Conservation (phyloP, 2,329 filamentous ascomycete species). For the Cytospora leucostoma region DNA sequence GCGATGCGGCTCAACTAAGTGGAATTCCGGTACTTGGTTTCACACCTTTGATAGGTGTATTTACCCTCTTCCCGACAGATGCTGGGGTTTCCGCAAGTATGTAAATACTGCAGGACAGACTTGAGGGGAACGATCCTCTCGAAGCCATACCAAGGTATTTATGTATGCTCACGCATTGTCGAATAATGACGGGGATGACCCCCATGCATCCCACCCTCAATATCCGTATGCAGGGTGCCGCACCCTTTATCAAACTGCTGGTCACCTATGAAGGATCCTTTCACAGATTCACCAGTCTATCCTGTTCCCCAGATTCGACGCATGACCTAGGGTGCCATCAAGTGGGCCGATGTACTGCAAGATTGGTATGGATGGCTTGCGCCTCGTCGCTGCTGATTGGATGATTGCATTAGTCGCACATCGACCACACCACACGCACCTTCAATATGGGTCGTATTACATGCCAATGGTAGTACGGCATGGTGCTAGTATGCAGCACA, state of each 20-base stretch:
- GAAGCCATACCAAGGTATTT: background rate
- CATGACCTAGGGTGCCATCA: slow-evolving; percentile 22
- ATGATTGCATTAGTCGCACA: background rate
- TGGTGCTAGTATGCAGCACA: background rate
- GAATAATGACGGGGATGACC: background rate
- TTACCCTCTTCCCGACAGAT: no score
- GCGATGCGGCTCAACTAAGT: slow-evolving; percentile 9
- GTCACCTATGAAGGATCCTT: slow-evolving; percentile 9
- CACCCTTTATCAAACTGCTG: slow-evolving; percentile 7
- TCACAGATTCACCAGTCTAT: slow-evolving; percentile 8
- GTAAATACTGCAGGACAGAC: no score
- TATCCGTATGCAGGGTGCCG: slow-evolving; percentile 8
- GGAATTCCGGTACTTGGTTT: no score
- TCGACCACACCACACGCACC: slow-evolving; percentile 15
- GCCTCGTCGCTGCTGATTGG: slow-evolving; percentile 9
- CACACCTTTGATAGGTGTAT: no score
- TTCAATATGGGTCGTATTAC: background rate
- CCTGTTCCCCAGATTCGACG: slow-evolving; percentile 23
- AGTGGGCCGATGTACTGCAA: slow-evolving; percentile 19
- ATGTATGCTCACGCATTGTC: background rate
- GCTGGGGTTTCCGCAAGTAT: no score
- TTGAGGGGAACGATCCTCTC: background rate
- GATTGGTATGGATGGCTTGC: slow-evolving; percentile 13
- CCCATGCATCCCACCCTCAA: background rate
- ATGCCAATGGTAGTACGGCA: background rate